Percentiles rank a stretch among this genome's conserved stretches.
These are phyloP conservation scores for Fusarium penzigii DNA, from an alignment of 2,329 filamentous ascomycete species.

Conservation along the genomic window DNA sequence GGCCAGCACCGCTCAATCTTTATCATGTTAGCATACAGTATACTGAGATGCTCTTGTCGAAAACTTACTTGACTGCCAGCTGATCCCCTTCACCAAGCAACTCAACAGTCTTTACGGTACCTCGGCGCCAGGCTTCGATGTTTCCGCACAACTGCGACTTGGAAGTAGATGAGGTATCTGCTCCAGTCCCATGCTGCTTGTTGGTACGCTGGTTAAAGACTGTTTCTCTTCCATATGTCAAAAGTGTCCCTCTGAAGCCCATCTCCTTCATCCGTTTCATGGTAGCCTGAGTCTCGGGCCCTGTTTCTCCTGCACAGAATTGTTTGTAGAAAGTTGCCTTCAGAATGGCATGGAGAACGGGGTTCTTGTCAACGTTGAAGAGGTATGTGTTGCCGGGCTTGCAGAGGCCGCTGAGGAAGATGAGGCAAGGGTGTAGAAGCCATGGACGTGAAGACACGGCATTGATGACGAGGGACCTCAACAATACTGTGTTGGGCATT, in stretches of 20 bases:
- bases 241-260: conserved; percentile 57
- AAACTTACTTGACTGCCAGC: conserved; percentile 40
- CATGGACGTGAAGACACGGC: conserved; percentile 47
- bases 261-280: conserved; percentile 46
- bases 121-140: conserved; percentile 40
- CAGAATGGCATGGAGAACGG: conserved; percentile 46
- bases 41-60: too few species aligned
- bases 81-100: conserved; percentile 37
- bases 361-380: conserved; percentile 51
- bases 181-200: conserved; percentile 17
- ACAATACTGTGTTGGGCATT: conserved; percentile 37
- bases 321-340: conserved; percentile 55
- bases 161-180: conserved; percentile 40
- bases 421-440: conserved; percentile 40
- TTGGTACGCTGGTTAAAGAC: conserved; percentile 41
- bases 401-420: conserved; percentile 36
- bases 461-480: conserved; percentile 45
- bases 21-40: neutral
- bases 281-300: conserved; percentile 45
- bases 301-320: conserved; percentile 56
- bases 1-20: conserved; percentile 46
- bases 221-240: conserved; percentile 53
- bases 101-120: conserved; percentile 33
- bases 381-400: conserved; percentile 39
- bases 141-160: conserved; percentile 38